Conservation (phyloP, 345 rosid genomes). For the Brassica juncea region DNA sequence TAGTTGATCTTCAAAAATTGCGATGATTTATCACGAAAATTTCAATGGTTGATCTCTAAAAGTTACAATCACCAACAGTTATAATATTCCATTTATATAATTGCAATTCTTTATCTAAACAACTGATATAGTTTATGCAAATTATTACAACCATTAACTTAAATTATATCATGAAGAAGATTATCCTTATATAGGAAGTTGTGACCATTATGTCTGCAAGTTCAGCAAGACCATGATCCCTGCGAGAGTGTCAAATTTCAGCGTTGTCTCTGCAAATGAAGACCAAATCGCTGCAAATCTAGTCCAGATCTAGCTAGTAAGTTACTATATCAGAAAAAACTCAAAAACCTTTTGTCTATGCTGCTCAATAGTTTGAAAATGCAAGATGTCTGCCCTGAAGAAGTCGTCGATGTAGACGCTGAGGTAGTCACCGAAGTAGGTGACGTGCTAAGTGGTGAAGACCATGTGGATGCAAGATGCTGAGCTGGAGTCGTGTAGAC, state of each 20-base stretch:
- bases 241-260: constrained; percentile 82
- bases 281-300: constrained; percentile 97
- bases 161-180: constrained; percentile 49
- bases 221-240: constrained; percentile 73
- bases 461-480: too few species aligned
- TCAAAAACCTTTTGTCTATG: not conserved
- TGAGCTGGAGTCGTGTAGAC: too few species aligned
- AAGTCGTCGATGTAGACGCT: too few species aligned
- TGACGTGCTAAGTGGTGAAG: too few species aligned
- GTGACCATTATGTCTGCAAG: constrained; percentile 67
- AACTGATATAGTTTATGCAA: not conserved
- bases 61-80: not conserved
- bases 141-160: not conserved
- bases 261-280: constrained; percentile 79
- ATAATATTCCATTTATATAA: too few species aligned
- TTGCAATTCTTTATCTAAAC: not conserved
- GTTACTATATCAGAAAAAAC: not conserved
- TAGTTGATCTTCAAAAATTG: not conserved
- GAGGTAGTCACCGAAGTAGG: too few species aligned
- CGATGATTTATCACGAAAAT: not conserved
- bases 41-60: not conserved
- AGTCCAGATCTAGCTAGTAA: constrained; percentile 89
- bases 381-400: too few species aligned
- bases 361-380: not conserved
- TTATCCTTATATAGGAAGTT: constrained; percentile 83